Evolutionary conservation across 2,329 filamentous ascomycete species (phyloP).

Genomic region (Saccharata proteae): DNA sequence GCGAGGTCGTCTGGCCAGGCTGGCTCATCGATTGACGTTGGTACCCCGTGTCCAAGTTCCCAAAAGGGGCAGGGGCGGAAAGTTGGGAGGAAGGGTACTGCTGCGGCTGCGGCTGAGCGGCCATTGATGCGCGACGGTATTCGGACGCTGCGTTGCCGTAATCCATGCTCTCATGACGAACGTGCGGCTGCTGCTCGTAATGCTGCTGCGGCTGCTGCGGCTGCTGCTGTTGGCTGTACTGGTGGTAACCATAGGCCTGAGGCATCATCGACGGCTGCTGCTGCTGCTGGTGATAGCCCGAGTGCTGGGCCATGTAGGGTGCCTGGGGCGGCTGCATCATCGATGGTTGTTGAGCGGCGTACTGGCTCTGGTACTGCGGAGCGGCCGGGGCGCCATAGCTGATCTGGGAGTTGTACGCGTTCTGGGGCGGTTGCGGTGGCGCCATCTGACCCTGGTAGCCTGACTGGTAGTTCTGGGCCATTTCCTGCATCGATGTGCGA

Average conservation of each 20-base stretch:
- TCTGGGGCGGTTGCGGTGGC: conserved; percentile 27
- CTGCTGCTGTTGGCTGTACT: conserved; percentile 21
- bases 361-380: conserved; percentile 21
- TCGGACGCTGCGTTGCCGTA: conserved; percentile 24
- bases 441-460: conserved; percentile 25
- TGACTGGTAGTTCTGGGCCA: conserved; percentile 27
- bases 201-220: conserved; percentile 25
- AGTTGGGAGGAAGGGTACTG: conserved; percentile 21
- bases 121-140: conserved; percentile 29
- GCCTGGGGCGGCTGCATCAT: conserved; percentile 20
- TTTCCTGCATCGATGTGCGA: conserved; percentile 34
- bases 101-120: conserved; percentile 17
- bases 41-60: conserved; percentile 23
- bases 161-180: conserved; percentile 28
- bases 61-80: conserved; percentile 21
- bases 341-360: conserved; percentile 17
- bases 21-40: conserved; percentile 17
- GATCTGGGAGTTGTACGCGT: conserved; percentile 24
- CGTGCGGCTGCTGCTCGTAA: conserved; percentile 23
- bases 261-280: conserved; percentile 21
- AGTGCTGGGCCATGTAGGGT: conserved; percentile 19
- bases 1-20: conserved; percentile 19
- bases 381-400: conserved; percentile 20
- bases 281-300: conserved; percentile 21
- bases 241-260: conserved; percentile 29